Evolutionary conservation across 768 basidiomycete species (phyloP).

Genomic region (Crepidotus variabilis): DNA sequence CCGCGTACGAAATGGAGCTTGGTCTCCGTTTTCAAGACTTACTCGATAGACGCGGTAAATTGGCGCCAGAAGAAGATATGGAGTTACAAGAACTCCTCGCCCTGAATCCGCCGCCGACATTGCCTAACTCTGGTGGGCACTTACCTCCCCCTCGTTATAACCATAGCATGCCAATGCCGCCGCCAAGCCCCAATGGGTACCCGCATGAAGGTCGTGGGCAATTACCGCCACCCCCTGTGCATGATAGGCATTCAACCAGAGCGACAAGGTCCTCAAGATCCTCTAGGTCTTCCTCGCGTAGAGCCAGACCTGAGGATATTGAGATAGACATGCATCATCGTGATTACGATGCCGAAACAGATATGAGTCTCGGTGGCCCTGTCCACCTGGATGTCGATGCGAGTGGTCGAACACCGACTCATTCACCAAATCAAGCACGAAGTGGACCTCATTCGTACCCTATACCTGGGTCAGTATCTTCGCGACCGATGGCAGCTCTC

Average conservation of each 20-base stretch:
- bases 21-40: neutral
- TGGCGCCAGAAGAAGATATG: neutral
- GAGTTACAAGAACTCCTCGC: neutral
- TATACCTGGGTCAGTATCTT: neutral
- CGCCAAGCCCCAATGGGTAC: neutral
- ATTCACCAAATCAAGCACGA: neutral
- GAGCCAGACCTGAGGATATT: slow-evolving; percentile 1
- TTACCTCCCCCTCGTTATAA: neutral
- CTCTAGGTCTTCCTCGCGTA: slow-evolving; percentile 4
- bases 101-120: neutral
- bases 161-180: neutral
- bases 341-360: neutral
- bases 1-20: neutral
- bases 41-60: neutral
- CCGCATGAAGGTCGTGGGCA: neutral
- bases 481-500: neutral
- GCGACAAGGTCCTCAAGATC: neutral
- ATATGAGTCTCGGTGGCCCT: slow-evolving; percentile 5
- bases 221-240: neutral
- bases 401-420: neutral
- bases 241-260: neutral
- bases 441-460: neutral
- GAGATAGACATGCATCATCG: neutral
- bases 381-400: neutral
- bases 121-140: neutral